Percentiles rank a stretch among this genome's conserved stretches.
Evolutionary conservation across 768 basidiomycete genomes (phyloP).

Genomic region (Lepiota subincarnata): DNA sequence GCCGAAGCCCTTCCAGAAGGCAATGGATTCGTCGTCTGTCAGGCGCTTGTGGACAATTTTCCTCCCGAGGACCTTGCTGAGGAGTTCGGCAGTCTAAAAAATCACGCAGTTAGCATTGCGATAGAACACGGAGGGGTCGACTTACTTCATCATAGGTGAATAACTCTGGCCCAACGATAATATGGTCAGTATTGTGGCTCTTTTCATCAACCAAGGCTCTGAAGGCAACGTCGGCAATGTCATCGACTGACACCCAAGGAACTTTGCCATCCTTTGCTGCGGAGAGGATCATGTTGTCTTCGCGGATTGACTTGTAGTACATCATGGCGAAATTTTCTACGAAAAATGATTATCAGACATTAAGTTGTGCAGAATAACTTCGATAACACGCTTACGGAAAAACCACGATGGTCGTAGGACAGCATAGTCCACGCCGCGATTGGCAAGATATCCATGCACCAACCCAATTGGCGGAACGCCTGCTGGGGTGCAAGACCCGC

Average conservation of each 20-base stretch:
- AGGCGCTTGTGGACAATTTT: conserved; percentile 18
- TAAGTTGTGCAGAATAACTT: not conserved
- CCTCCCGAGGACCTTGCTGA: conserved; percentile 19
- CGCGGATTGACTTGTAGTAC: not conserved
- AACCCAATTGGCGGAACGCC: conserved; percentile 10
- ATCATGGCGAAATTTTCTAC: conserved; percentile 5
- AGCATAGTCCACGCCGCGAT: conserved; percentile 18
- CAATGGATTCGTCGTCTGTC: conserved; percentile 7
- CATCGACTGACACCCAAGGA: conserved; percentile 20
- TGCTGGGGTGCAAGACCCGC: conserved; percentile 13
- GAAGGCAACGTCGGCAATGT: conserved; percentile 22
- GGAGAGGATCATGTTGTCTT: conserved; percentile 14
- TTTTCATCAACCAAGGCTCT: conserved; percentile 20
- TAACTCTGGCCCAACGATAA: conserved; percentile 24
- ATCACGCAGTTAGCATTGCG: not conserved
- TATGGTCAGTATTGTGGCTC: conserved; percentile 14
- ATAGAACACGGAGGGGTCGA: not conserved
- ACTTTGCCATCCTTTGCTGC: conserved; percentile 18
- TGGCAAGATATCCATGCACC: conserved; percentile 18
- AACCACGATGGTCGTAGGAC: conserved; percentile 24
- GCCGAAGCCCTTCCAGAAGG: not conserved
- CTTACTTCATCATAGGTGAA: conserved; percentile 24
- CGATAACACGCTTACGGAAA: conserved; percentile 15
- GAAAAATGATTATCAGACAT: not conserved
- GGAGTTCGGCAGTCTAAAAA: conserved; percentile 17